Conservation (phyloP, 805 yeast genomes). For the Wickerhamomyces subpelliculosus region DNA sequence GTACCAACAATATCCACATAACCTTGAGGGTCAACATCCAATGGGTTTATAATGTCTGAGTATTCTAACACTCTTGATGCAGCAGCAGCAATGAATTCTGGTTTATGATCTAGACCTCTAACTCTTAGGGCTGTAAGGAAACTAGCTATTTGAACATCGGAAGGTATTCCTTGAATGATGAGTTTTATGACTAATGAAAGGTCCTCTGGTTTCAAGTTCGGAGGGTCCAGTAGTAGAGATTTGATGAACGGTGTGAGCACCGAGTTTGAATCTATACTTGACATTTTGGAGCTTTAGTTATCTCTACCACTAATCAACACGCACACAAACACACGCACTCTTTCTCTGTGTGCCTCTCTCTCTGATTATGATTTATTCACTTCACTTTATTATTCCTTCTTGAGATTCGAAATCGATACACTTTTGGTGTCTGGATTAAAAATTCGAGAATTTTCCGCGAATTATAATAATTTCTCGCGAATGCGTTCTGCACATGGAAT, state of each 20-base stretch:
- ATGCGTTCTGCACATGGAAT: too few species aligned
- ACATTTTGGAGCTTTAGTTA: not conserved
- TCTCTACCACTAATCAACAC: too few species aligned
- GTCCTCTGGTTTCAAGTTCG: constrained; percentile 56
- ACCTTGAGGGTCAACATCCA: constrained; percentile 39
- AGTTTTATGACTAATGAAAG: constrained; percentile 53
- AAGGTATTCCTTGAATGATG: constrained; percentile 53
- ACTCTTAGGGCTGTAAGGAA: constrained; percentile 74
- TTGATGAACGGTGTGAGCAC: constrained; percentile 53
- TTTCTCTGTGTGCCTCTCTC: not conserved
- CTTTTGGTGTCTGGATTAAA: too few species aligned
- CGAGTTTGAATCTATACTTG: not conserved
- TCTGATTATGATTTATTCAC: not conserved
- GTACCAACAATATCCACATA: constrained; percentile 93
- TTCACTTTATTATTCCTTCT: not conserved
- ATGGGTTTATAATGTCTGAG: constrained; percentile 46
- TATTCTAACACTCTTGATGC: constrained; percentile 66
- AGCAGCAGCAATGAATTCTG: constrained; percentile 82
- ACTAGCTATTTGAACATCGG: constrained; percentile 67
- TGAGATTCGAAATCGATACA: not conserved
- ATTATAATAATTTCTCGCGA: too few species aligned
- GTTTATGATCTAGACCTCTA: constrained; percentile 70
- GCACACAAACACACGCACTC: too few species aligned
- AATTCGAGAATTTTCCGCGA: not conserved
- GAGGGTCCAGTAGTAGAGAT: constrained; percentile 54